Evolutionary conservation across 2,329 filamentous ascomycete species (phyloP).

Genomic region (Cadophora gregata): DNA sequence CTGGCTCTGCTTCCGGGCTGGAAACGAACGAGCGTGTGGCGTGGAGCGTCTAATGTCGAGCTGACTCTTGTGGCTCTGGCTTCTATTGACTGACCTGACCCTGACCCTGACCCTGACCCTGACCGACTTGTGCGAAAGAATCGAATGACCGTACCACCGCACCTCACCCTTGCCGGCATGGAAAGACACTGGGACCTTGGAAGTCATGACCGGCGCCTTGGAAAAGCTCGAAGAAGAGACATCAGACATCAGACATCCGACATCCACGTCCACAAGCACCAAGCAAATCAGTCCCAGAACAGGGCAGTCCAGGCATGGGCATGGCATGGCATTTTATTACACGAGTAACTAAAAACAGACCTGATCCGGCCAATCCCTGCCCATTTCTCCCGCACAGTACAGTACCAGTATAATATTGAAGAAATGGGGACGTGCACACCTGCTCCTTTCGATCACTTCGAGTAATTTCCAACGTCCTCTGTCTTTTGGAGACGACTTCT

Average conservation of each 20-base stretch:
- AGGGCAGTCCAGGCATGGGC: neutral
- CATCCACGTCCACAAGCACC: too few relatives aligned
- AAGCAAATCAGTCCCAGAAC: neutral
- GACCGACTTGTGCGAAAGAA: constrained; percentile 2
- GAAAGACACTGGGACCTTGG: neutral
- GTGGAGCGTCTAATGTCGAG: neutral
- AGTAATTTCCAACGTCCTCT: constrained; percentile 12
- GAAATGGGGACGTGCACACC: constrained; percentile 7
- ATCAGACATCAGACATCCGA: too few relatives aligned
- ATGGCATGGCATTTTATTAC: neutral
- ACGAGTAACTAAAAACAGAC: neutral
- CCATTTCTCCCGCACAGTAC: neutral
- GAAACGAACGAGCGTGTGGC: neutral
- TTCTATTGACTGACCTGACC: too few relatives aligned
- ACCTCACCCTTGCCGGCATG: neutral
- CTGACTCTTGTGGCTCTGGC: too few relatives aligned
- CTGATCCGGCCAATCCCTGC: neutral
- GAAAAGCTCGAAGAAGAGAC: too few relatives aligned
- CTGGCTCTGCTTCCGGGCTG: neutral
- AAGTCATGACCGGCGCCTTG: too few relatives aligned
- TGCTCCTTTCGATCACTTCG: constrained; percentile 6
- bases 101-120: neutral
- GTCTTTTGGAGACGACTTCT: neutral
- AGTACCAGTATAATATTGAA: neutral
- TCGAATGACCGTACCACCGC: neutral